A percentile compares a stretch with the other conserved stretches of the same genome.
Evolutionary conservation across 768 basidiomycete species (phyloP).

Genomic region (Russula dissimulans): DNA sequence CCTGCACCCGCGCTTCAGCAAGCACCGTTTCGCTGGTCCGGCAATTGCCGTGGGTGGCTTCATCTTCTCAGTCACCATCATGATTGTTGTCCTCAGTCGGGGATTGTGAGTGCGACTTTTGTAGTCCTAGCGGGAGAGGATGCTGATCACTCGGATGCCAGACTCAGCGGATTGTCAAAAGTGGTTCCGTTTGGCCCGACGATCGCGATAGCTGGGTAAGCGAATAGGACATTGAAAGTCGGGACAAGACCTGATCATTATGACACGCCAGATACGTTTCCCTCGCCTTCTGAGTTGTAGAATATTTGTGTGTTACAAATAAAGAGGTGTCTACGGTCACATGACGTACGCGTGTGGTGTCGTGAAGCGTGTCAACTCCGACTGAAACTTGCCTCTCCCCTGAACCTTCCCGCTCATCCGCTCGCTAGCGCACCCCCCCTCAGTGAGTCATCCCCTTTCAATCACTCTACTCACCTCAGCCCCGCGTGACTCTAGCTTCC

Average conservation of each 20-base stretch:
- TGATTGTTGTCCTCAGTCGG: slow-evolving; percentile 40
- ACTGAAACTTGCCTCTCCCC: slow-evolving; percentile 27
- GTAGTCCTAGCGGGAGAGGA: no score
- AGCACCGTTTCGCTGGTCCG: slow-evolving; percentile 56
- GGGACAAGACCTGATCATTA: not conserved
- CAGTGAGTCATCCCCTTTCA: not conserved
- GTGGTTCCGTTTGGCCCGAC: slow-evolving; percentile 59
- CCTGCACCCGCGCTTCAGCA: slow-evolving; percentile 49
- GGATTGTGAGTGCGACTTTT: slow-evolving; percentile 30
- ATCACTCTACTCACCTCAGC: not conserved
- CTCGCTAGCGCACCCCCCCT: slow-evolving; percentile 3
- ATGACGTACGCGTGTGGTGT: slow-evolving; percentile 32
- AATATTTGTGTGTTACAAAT: not conserved
- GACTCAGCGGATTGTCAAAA: slow-evolving; percentile 47
- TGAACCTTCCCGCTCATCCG: slow-evolving; percentile 8
- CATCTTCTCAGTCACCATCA: slow-evolving; percentile 58
- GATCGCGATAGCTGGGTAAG: slow-evolving; percentile 62
- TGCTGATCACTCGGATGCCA: slow-evolving; percentile 17
- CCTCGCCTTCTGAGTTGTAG: slow-evolving; percentile 32
- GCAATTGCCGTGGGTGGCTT: slow-evolving; percentile 49
- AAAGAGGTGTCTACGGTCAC: slow-evolving; percentile 25
- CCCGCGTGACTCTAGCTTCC: not conserved
- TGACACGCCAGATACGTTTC: slow-evolving; percentile 39
- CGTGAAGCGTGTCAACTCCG: slow-evolving; percentile 34
- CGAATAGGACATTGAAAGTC: not conserved